Conservation (phyloP, 1,139 yeast genomes). For the Yamadazyma blattariae region DNA sequence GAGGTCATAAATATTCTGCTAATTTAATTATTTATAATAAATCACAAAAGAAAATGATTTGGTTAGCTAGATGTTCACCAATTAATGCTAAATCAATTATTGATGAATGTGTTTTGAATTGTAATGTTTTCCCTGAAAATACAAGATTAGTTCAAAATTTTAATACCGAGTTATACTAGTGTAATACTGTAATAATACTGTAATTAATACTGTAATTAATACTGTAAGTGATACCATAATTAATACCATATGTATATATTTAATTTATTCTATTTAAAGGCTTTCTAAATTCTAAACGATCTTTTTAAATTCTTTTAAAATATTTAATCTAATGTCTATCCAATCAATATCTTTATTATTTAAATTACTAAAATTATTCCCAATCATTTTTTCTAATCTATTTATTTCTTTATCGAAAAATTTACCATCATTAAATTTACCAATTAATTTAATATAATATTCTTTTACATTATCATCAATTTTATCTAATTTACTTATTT, state of each 20-base stretch:
- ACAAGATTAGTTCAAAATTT: constrained; percentile 62
- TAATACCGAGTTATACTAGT: constrained; percentile 2
- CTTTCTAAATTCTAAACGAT: too few relatives aligned
- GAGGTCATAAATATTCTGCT: constrained; percentile 94
- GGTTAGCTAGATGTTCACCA: constrained; percentile 88
- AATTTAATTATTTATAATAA: constrained; percentile 75
- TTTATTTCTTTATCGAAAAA: constrained; percentile 50
- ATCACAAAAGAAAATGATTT: constrained; percentile 66
- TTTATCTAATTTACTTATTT: constrained; percentile 12
- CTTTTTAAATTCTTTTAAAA: constrained; percentile 39
- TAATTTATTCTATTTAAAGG: too few relatives aligned
- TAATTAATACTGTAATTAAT: background rate
- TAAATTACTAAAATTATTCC: constrained; percentile 32
- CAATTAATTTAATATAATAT: constrained; percentile 15
- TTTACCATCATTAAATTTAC: constrained; percentile 21
- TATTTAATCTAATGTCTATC: constrained; percentile 46
- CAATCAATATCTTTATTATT: constrained; percentile 38
- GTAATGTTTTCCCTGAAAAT: constrained; percentile 69
- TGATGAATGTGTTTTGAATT: constrained; percentile 65
- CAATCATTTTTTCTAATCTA: constrained; percentile 49
- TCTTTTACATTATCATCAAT: constrained; percentile 21
- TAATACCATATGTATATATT: too few relatives aligned
- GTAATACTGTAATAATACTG: background rate
- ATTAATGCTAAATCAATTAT: constrained; percentile 70
- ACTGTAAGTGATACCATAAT: too few relatives aligned